These are phyloP conservation scores for Rhodosorus marinus DNA, from an alignment of 23 red algal species.

Conservation along the genomic window DNA sequence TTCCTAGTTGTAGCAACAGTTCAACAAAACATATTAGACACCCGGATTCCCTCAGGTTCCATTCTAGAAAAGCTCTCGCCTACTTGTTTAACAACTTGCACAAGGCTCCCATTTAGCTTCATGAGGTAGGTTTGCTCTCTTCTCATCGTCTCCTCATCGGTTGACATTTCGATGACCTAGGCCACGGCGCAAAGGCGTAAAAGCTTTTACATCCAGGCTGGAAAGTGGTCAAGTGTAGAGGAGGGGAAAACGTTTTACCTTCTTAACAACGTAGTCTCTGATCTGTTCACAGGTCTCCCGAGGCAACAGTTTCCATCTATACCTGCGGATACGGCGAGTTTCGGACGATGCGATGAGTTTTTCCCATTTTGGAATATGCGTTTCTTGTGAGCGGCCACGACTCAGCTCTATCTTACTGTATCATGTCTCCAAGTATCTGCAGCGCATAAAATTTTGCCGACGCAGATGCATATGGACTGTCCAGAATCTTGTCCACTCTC, in stretches of 20 bases:
- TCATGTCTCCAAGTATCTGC: constrained; percentile 74
- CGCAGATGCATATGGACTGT: constrained; percentile 22
- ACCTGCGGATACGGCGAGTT: too few species aligned
- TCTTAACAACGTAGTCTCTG: constrained; percentile 72
- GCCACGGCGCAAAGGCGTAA: too few species aligned
- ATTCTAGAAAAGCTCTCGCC: too few species aligned
- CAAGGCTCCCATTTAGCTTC: constrained; percentile 90
- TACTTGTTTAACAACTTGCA: constrained; percentile 89
- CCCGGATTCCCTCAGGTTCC: not conserved
- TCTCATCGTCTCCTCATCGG: constrained; percentile 37
- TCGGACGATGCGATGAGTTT: too few species aligned
- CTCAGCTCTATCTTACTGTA: constrained; percentile 8
- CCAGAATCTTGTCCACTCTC: constrained; percentile 80
- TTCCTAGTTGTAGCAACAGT: too few species aligned
- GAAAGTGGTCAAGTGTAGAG: too few species aligned
- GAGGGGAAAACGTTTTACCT: too few species aligned
- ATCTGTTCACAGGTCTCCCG: constrained; percentile 58
- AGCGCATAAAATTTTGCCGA: constrained; percentile 82
- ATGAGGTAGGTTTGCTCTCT: constrained; percentile 58
- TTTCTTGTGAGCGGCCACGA: not conserved
- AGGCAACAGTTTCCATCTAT: constrained; percentile 89
- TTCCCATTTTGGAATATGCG: too few species aligned
- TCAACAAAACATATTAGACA: not conserved
- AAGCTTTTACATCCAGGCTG: too few species aligned
- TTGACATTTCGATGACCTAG: constrained; percentile 54